Conservation (phyloP, 2,329 filamentous ascomycete genomes). For the Aaosphaeria pasadenensis region DNA sequence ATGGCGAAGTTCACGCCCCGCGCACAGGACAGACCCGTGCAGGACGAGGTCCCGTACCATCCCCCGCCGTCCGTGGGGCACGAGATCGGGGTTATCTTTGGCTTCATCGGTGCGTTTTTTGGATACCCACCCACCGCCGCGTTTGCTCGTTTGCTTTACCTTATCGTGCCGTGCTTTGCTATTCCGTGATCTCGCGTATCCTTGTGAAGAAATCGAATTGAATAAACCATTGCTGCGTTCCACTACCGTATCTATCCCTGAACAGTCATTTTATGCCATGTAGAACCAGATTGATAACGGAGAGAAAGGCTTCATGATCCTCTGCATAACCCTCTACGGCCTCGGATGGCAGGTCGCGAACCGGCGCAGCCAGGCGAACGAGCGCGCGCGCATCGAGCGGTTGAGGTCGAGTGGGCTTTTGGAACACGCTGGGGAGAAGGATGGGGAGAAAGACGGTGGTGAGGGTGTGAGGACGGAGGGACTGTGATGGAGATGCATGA, state of each 20-base stretch:
- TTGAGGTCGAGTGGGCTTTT: slow-evolving; percentile 11
- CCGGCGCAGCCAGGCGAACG: slow-evolving; percentile 10
- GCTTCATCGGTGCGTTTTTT: slow-evolving; percentile 14
- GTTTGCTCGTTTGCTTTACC: background rate
- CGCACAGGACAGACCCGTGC: background rate
- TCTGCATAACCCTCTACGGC: slow-evolving; percentile 14
- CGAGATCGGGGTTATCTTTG: slow-evolving; percentile 20
- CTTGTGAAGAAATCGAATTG: no score
- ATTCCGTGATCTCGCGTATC: no score
- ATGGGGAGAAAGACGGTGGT: no score
- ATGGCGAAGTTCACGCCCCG: no score
- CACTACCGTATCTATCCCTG: background rate
- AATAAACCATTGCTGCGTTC: no score
- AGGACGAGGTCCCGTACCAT: background rate
- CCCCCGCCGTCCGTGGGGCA: slow-evolving; percentile 15
- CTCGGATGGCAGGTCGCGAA: slow-evolving; percentile 19
- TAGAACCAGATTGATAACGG: no score
- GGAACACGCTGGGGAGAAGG: no score
- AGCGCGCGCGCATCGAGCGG: slow-evolving; percentile 13
- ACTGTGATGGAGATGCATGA: no score
- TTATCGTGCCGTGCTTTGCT: no score
- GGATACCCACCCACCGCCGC: background rate
- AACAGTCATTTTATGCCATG: no score
- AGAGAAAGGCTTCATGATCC: slow-evolving; percentile 13
- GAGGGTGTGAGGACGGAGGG: no score